Percentiles rank a stretch among this genome's conserved stretches.
These are phyloP conservation scores for Malassezia furfur DNA, from an alignment of 1,284 basidiomycete species.

Conservation along the genomic window DNA sequence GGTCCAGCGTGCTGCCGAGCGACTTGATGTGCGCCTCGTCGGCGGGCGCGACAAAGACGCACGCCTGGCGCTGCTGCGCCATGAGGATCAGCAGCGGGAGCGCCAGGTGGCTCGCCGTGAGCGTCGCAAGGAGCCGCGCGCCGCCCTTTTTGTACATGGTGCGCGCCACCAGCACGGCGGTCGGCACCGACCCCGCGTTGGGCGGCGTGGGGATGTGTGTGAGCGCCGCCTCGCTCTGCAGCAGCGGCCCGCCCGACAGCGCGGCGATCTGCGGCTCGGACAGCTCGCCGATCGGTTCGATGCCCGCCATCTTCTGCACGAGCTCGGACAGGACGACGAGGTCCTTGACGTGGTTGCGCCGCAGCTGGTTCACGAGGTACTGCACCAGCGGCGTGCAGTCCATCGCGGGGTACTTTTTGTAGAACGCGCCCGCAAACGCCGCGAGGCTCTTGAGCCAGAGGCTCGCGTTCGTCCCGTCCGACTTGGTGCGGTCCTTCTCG, in stretches of 20 bases:
- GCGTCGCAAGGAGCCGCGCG: constrained; percentile 26
- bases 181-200: neutral
- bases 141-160: constrained; percentile 27
- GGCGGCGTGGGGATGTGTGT: constrained; percentile 1
- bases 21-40: constrained; percentile 42
- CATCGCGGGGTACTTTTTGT: constrained; percentile 64
- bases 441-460: constrained; percentile 82
- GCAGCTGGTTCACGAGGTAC: constrained; percentile 81
- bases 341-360: constrained; percentile 63
- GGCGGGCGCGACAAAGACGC: constrained; percentile 37
- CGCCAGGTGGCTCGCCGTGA: constrained; percentile 27
- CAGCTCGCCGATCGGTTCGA: constrained; percentile 59
- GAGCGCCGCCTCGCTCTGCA: constrained; percentile 73
- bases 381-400: constrained; percentile 74
- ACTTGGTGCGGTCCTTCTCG: constrained; percentile 72
- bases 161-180: constrained; percentile 52
- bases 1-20: constrained; percentile 43
- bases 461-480: constrained; percentile 80
- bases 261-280: constrained; percentile 78
- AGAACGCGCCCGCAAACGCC: constrained; percentile 83
- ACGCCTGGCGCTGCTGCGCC: constrained; percentile 42
- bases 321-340: constrained; percentile 82
- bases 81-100: constrained; percentile 41
- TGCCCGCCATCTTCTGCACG: constrained; percentile 88
- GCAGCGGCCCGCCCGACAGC: constrained; percentile 76